Conservation (phyloP, 2,329 filamentous ascomycete species). For the Tolypocladium endophyticum region DNA sequence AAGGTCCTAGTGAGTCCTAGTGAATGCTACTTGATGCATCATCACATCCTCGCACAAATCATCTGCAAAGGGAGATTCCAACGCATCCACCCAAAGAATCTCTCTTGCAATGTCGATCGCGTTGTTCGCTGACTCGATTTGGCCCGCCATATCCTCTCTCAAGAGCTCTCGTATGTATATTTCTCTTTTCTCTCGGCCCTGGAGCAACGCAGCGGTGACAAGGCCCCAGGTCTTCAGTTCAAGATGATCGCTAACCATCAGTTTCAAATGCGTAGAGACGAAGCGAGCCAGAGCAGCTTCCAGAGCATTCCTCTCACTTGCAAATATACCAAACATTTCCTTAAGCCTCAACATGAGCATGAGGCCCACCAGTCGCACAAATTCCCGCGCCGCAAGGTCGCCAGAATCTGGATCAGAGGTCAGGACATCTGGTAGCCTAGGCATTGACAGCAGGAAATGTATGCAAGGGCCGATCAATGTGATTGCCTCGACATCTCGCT, state of each 20-base stretch:
- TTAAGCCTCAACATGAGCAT: not conserved
- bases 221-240: not conserved
- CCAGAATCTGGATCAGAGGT: not conserved
- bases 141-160: not conserved
- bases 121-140: not conserved
- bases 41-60: not conserved
- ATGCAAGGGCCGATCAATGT: not conserved
- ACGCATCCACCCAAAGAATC: not conserved
- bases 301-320: not conserved
- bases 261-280: not conserved
- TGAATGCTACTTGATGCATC: not conserved
- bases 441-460: not conserved
- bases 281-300: not conserved
- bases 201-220: not conserved
- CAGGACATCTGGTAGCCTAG: not conserved
- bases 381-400: not conserved
- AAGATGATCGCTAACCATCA: not conserved
- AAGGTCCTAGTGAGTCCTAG: not conserved
- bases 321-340: not conserved
- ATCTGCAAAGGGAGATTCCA: not conserved
- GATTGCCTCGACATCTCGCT: not conserved
- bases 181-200: not conserved
- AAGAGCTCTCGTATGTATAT: not conserved
- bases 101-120: not conserved
- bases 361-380: not conserved